These are phyloP conservation scores for Amphichorda felina DNA, from an alignment of 2,329 filamentous ascomycete genomes.

Conservation along the genomic window DNA sequence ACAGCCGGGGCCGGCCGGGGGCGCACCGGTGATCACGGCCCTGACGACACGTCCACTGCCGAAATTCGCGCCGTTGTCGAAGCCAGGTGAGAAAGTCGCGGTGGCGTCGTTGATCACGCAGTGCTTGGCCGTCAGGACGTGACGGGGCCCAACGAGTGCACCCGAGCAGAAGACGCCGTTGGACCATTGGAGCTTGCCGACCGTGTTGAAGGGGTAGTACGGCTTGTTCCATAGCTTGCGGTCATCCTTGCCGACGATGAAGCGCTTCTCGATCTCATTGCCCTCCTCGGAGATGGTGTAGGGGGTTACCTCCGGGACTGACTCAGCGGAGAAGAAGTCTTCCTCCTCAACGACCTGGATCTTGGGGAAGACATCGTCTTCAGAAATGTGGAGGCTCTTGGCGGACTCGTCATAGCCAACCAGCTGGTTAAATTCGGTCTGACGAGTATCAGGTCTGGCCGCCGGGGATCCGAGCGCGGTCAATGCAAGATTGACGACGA, in stretches of 20 bases:
- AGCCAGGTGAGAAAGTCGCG: conserved; percentile 12
- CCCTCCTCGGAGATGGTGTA: not conserved
- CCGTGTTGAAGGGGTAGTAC: conserved; percentile 9
- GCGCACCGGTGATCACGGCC: not conserved
- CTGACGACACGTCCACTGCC: conserved; percentile 1
- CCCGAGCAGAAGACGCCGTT: conserved; percentile 13
- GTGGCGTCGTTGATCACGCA: conserved; percentile 6
- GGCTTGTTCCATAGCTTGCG: conserved; percentile 8
- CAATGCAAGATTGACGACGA: too few relatives aligned
- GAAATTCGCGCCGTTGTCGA: conserved; percentile 9
- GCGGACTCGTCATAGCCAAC: not conserved
- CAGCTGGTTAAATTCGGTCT: too few relatives aligned
- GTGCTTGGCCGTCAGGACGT: conserved; percentile 14
- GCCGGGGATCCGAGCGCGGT: too few relatives aligned
- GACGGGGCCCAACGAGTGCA: conserved; percentile 15
- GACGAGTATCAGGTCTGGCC: too few relatives aligned
- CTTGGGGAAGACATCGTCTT: not conserved
- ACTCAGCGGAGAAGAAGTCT: not conserved
- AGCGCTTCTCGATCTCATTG: too few relatives aligned
- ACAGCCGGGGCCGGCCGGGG: not conserved
- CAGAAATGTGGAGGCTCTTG: not conserved
- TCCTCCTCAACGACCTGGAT: not conserved
- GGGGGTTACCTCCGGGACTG: not conserved
- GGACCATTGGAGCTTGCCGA: conserved; percentile 10
- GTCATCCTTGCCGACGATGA: conserved; percentile 11